Percentiles rank a stretch among this genome's conserved stretches.
phyloP scores from a whole-genome alignment of 1,284 basidiomycete species.

The Nidula niveotomentosa region DNA sequence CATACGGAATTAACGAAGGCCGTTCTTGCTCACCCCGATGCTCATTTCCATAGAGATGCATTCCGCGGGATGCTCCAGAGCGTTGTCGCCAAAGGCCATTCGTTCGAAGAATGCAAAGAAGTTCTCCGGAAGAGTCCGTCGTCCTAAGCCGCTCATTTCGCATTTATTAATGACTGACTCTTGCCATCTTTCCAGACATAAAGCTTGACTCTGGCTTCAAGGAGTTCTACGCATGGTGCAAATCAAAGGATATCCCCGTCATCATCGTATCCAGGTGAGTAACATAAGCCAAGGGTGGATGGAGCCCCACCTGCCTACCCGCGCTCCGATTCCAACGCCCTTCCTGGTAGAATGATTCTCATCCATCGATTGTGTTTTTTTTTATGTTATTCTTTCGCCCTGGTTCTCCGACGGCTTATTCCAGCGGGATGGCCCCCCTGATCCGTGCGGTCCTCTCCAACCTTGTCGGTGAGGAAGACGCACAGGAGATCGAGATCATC shows the following conservation, averaged over 20 bases:
- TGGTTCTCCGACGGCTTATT: neutral
- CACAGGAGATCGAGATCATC: constrained; percentile 83
- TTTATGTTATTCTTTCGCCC: too few species aligned
- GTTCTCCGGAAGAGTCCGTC: constrained; percentile 47
- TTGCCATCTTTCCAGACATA: constrained; percentile 55
- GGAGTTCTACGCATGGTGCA: constrained; percentile 83
- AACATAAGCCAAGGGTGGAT: neutral
- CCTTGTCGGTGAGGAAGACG: constrained; percentile 73
- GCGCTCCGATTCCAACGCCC: too few species aligned
- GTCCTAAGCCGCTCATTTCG: constrained; percentile 6
- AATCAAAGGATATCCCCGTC: constrained; percentile 75
- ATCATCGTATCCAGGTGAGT: constrained; percentile 87
- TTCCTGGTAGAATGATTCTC: too few species aligned
- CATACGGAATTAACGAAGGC: neutral
- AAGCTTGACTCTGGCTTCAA: constrained; percentile 87
- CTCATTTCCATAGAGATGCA: constrained; percentile 53
- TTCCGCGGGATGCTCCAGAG: constrained; percentile 82
- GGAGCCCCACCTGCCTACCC: too few species aligned
- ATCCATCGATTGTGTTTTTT: too few species aligned
- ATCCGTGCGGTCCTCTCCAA: constrained; percentile 87
- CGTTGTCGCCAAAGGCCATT: constrained; percentile 60
- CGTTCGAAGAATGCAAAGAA: constrained; percentile 81
- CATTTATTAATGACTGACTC: neutral
- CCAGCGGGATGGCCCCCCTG: constrained; percentile 87
- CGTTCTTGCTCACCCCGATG: neutral